These are phyloP conservation scores for Naegleria gruberi DNA, from an alignment of 208 protist genomes.

Conservation along the genomic window DNA sequence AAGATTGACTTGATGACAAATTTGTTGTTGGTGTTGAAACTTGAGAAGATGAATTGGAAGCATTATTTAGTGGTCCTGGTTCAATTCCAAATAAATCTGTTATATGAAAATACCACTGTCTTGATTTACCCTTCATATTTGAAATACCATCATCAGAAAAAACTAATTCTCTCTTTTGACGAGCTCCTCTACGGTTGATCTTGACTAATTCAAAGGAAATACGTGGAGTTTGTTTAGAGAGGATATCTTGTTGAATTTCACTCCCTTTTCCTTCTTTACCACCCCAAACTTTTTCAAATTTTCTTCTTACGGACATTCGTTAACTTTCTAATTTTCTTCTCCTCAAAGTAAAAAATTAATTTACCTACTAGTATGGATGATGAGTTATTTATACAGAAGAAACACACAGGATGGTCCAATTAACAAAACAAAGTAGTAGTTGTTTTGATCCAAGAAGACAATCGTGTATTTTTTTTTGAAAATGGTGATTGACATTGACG, in stretches of 20 bases:
- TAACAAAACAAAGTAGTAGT: no score
- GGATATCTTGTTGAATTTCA: background rate
- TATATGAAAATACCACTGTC: background rate
- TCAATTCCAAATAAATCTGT: background rate
- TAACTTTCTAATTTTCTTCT: no score
- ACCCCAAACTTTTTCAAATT: background rate
- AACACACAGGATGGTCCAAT: no score
- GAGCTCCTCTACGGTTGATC: background rate
- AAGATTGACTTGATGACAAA: no score
- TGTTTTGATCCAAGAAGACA: no score
- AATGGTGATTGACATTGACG: no score
- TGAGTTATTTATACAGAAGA: no score
- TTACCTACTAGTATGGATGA: no score
- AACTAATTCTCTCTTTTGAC: background rate
- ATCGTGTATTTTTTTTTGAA: no score
- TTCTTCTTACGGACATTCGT: background rate
- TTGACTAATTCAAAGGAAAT: background rate
- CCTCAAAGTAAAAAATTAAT: no score
- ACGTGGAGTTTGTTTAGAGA: background rate
- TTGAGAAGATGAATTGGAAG: no score
- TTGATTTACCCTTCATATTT: conserved; percentile 9
- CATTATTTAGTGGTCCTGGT: no score
- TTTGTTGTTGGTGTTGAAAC: background rate
- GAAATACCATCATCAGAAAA: background rate
- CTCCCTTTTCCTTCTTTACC: background rate